Conservation (phyloP, 192 early-diverging fungal species). For the Paraglomus brasilianum region DNA sequence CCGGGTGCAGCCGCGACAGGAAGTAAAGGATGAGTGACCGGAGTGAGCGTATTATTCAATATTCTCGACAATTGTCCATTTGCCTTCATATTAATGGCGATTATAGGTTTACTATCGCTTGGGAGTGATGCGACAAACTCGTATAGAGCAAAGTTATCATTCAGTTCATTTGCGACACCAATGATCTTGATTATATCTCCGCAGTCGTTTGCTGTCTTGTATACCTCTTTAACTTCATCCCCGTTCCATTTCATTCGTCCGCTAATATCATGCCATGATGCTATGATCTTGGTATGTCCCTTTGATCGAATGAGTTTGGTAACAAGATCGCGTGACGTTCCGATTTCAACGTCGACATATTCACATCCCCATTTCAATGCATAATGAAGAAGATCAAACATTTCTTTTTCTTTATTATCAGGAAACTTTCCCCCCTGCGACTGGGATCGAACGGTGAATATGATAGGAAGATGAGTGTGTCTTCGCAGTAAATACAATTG, state of each 20-base stretch:
- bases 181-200: conserved; percentile 94
- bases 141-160: conserved; percentile 83
- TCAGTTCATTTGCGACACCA: conserved; percentile 67
- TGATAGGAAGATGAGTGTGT: conserved; percentile 72
- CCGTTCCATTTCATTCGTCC: conserved; percentile 65
- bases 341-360: conserved; percentile 87
- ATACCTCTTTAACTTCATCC: conserved; percentile 52
- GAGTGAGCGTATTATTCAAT: conserved; percentile 88
- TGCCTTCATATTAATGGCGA: conserved; percentile 93
- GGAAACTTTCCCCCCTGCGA: conserved; percentile 88
- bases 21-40: conserved; percentile 85
- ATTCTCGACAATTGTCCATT: conserved; percentile 88
- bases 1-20: conserved; percentile 87
- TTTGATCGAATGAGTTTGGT: conserved; percentile 55
- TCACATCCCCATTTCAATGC: conserved; percentile 90
- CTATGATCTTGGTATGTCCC: conserved; percentile 69
- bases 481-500: conserved; percentile 80
- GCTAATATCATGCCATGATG: conserved; percentile 85
- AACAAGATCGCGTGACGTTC: conserved; percentile 40
- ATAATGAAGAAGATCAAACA: conserved; percentile 63
- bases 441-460: conserved; percentile 90
- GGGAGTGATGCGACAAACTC: conserved; percentile 53
- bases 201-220: conserved; percentile 52
- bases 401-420: conserved; percentile 55
- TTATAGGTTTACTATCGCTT: conserved; percentile 62